Conservation (phyloP, 805 yeast genomes). For the Danielia oregonensis region DNA sequence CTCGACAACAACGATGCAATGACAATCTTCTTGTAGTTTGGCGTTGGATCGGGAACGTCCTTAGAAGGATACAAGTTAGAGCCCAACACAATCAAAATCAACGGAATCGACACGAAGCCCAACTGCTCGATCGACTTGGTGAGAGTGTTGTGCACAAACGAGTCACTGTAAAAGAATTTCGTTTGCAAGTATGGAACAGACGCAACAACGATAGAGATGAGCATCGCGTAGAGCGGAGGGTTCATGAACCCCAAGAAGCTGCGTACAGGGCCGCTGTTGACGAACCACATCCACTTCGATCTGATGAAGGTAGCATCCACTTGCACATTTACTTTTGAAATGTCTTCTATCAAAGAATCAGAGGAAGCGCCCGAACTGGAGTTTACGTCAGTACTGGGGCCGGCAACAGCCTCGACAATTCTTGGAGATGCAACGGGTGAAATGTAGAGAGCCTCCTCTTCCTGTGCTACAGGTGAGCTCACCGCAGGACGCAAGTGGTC, state of each 20-base stretch:
- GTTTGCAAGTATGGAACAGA: slow-evolving; percentile 56
- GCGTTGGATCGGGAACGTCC: slow-evolving; percentile 64
- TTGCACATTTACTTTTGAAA: neutral
- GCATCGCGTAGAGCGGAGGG: slow-evolving; percentile 82
- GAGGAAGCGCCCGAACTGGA: neutral
- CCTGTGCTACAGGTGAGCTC: neutral
- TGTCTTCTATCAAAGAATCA: neutral
- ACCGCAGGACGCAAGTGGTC: neutral
- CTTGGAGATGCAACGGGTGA: slow-evolving; percentile 2
- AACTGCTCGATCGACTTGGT: slow-evolving; percentile 60
- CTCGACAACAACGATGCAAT: slow-evolving; percentile 69
- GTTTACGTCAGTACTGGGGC: too few relatives aligned
- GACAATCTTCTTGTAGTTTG: slow-evolving; percentile 58
- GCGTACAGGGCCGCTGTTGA: slow-evolving; percentile 9
- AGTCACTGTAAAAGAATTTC: slow-evolving; percentile 50
- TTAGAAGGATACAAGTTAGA: slow-evolving; percentile 69
- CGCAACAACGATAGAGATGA: slow-evolving; percentile 64
- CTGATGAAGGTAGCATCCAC: neutral
- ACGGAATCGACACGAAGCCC: slow-evolving; percentile 74
- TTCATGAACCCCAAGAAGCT: slow-evolving; percentile 52
- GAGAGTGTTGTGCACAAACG: slow-evolving; percentile 64
- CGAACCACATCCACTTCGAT: slow-evolving; percentile 3
- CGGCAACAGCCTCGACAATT: neutral
- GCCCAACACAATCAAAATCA: slow-evolving; percentile 72
- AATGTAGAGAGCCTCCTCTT: slow-evolving; percentile 7